Base-by-base conservation (phyloP, 2,329 filamentous ascomycete genomes). In the Plectosphaerella cucumerina region DNA sequence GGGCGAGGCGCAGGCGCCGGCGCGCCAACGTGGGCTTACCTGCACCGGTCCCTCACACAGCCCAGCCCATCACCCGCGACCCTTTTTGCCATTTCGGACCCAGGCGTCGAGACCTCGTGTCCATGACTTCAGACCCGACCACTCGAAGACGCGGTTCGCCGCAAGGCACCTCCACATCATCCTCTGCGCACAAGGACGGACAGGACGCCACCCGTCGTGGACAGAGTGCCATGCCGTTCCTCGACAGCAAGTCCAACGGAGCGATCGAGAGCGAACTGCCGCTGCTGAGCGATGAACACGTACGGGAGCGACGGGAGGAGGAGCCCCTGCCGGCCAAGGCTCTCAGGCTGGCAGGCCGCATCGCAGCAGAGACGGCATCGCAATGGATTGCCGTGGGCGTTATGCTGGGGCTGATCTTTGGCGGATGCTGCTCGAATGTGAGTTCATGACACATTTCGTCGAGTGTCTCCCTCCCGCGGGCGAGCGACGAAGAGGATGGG, bases 401-500 rank as follows among this genome's bases (percentile, higher is more conserved):
- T 51, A 95, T 95, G 80, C 78, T 93, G 52, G 79, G 78, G 48
- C 80, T 97, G 58, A 97, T 99, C 53, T 97, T 99, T 68, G 94
- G 94, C 48, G 94, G 94, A 26, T 96, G 91, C 66, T 96, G 92
- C 72, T 90, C 90, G 34, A 96, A 96, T 78, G 92, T 92, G 74
- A 70, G 84, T 22, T 5, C 31, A n/a, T 12, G 39, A 31, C 26
- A n/a, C n/a, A n/a, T n/a, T 31, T 31, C 12, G 26, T 11, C 26
- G 12, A 31, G 8, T 31, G 26, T 31, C 26, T 31, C 8, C 26
- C 9, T 31, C 26, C 26, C 26, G n/a, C n/a, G 12, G 26, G 26
- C 8, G 26, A 26, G 26, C 26, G 12, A 11, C 4, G 8, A 15
- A 39, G 14, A n/a, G 14, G 10, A 17, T 15, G 12, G n/a, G 15